phyloP scores from a whole-genome alignment of 805 yeast genomes.

The Blastobotrys robertii region DNA sequence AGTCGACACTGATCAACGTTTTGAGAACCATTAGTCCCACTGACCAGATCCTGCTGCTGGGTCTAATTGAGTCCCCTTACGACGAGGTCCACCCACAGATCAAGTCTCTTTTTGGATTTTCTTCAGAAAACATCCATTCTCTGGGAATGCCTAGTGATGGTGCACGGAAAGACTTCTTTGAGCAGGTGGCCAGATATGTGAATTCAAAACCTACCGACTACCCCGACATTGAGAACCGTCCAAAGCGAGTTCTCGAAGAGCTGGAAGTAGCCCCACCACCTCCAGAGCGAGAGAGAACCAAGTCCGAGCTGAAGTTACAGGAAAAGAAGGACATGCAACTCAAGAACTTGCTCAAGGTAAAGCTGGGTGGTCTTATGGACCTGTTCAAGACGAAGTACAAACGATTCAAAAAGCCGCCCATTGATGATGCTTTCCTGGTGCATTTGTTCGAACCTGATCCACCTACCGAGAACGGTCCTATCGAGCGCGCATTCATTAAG shows the following conservation, averaged over 20 bases:
- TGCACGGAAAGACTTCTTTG: conserved; percentile 51
- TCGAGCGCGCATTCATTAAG: conserved; percentile 14
- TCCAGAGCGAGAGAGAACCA: conserved; percentile 28
- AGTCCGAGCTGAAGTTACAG: conserved; percentile 36
- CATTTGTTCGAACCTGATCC: conserved; percentile 65
- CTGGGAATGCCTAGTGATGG: conserved; percentile 34
- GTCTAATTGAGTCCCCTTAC: conserved; percentile 46
- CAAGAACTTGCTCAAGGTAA: conserved; percentile 76
- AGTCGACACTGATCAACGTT: conserved; percentile 60
- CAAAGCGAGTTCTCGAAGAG: conserved; percentile 29
- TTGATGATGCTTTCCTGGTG: conserved; percentile 63
- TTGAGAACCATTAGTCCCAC: conserved; percentile 57
- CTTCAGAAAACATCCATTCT: conserved; percentile 38
- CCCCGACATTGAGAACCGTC: conserved; percentile 47
- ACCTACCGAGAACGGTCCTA: conserved; percentile 20
- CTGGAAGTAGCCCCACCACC: conserved; percentile 32
- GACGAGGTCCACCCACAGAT: conserved; percentile 39
- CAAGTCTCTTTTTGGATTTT: conserved; percentile 48
- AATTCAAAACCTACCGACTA: conserved; percentile 61
- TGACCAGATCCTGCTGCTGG: conserved; percentile 68
- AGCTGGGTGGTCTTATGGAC: conserved; percentile 82
- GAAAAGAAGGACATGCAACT: conserved; percentile 66
- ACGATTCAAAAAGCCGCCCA: conserved; percentile 80
- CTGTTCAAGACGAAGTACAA: conserved; percentile 78
- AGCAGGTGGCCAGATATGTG: conserved; percentile 42